Evolutionary conservation across 345 rosid genomes (phyloP).

Genomic region (Hypericum perforatum): DNA sequence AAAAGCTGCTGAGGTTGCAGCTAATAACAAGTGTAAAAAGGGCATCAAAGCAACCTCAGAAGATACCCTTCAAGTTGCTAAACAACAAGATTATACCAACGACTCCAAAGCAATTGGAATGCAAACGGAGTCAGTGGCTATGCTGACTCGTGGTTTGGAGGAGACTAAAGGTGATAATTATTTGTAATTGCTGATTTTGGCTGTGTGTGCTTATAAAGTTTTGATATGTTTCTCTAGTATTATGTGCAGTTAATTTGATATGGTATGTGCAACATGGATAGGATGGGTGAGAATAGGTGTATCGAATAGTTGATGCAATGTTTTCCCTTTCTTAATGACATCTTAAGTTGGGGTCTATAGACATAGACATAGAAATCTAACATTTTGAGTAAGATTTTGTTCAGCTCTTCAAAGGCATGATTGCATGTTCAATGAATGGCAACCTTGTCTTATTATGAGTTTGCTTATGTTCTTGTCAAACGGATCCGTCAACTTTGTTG

Average conservation of each 20-base stretch:
- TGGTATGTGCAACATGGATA: no score
- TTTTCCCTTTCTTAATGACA: no score
- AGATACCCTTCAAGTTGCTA: slow-evolving; percentile 12
- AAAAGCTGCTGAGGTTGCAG: slow-evolving; percentile 37
- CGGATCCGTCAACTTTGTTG: no score
- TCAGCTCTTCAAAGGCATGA: no score
- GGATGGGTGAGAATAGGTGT: no score
- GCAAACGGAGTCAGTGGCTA: slow-evolving; percentile 17
- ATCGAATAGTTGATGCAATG: no score
- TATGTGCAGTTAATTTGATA: no score
- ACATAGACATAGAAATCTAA: no score
- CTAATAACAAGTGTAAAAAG: slow-evolving; percentile 17
- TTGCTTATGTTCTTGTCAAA: no score
- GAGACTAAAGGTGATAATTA: slow-evolving; percentile 37
- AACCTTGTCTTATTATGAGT: not conserved
- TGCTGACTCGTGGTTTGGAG: slow-evolving; percentile 27
- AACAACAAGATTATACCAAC: slow-evolving; percentile 14
- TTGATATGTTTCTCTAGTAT: not conserved
- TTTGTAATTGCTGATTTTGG: slow-evolving; percentile 5
- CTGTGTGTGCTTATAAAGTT: not conserved
- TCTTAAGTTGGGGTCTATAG: no score
- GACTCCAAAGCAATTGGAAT: slow-evolving; percentile 16
- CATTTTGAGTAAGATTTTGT: no score
- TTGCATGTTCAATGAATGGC: no score
- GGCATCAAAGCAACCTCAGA: slow-evolving; percentile 9